Conservation (phyloP, 2,329 filamentous ascomycete genomes). For the Helicocarpus griseus region DNA sequence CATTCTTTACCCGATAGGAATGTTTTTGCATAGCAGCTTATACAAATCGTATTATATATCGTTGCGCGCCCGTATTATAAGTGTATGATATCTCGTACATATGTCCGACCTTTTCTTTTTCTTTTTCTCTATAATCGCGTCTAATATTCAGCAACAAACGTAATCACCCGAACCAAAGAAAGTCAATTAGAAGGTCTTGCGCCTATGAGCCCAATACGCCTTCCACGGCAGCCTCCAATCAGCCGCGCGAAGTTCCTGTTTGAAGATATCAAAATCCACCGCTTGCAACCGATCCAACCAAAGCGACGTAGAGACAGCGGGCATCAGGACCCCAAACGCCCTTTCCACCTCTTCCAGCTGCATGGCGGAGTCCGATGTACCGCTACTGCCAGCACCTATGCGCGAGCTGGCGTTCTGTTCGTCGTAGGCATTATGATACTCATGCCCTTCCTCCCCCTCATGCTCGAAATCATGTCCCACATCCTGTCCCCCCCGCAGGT, state of each 20-base stretch:
- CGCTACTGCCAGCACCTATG: slow-evolving; percentile 35
- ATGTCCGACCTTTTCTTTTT: no score
- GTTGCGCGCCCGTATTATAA: no score
- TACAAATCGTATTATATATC: no score
- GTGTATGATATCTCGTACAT: no score
- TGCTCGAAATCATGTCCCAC: slow-evolving; percentile 87
- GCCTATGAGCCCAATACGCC: slow-evolving; percentile 52
- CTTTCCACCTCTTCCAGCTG: slow-evolving; percentile 48
- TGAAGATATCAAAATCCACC: slow-evolving; percentile 73
- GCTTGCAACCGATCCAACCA: slow-evolving; percentile 72
- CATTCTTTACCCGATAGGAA: no score
- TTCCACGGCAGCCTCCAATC: slow-evolving; percentile 85
- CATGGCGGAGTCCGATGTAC: slow-evolving; percentile 11
- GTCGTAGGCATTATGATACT: slow-evolving; percentile 34
- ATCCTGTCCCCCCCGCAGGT: slow-evolving; percentile 61
- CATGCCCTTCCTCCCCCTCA: slow-evolving; percentile 61
- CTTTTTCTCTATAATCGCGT: no score
- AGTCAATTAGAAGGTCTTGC: slow-evolving; percentile 38
- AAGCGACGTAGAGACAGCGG: slow-evolving; percentile 64
- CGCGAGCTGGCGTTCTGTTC: no score
- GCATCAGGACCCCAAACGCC: slow-evolving; percentile 71
- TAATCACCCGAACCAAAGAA: background rate
- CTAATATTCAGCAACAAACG: no score
- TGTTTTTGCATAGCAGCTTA: no score
- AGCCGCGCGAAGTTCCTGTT: slow-evolving; percentile 51